Conservation (phyloP, 306 rosid genomes). For the Biancaea sappan region DNA sequence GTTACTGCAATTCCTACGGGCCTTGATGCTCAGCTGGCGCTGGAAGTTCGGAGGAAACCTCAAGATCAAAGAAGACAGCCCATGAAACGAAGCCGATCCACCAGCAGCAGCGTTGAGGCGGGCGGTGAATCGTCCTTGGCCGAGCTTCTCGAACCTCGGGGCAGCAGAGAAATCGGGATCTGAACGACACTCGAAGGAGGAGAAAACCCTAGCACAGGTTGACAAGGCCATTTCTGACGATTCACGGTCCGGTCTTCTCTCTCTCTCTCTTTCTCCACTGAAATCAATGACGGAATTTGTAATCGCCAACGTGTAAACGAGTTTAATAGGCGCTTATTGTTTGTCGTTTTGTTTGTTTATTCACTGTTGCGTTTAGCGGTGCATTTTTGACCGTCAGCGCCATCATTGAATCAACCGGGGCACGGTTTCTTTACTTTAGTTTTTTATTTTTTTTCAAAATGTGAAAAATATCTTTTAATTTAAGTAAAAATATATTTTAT, state of each 20-base stretch:
- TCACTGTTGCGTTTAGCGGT: not conserved
- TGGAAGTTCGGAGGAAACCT: conserved; percentile 92
- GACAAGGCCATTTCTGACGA: conserved; percentile 54
- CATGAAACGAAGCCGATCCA: conserved; percentile 32
- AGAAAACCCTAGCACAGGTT: conserved; percentile 42
- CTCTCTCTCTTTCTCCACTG: not conserved
- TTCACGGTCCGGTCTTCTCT: not conserved
- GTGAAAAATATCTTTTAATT: too few relatives aligned
- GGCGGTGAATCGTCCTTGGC: conserved; percentile 18
- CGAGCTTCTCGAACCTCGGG: conserved; percentile 38
- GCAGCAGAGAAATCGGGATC: conserved; percentile 50
- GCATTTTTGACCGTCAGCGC: not conserved
- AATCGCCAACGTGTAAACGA: not conserved
- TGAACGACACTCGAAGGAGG: conserved; percentile 50
- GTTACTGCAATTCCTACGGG: conserved; percentile 95
- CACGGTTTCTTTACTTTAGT: too few relatives aligned
- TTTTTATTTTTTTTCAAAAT: too few relatives aligned
- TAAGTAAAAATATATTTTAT: too few relatives aligned
- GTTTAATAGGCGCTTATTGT: not conserved
- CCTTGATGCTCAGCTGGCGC: conserved; percentile 90
- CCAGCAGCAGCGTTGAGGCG: conserved; percentile 4
- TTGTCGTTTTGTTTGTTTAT: conserved; percentile 28
- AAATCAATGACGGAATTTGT: not conserved
- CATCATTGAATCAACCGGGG: too few relatives aligned
- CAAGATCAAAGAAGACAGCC: conserved; percentile 52